Evolutionary conservation across 441 rosid species (phyloP).

Genomic region (Adansonia madagascariensis): DNA sequence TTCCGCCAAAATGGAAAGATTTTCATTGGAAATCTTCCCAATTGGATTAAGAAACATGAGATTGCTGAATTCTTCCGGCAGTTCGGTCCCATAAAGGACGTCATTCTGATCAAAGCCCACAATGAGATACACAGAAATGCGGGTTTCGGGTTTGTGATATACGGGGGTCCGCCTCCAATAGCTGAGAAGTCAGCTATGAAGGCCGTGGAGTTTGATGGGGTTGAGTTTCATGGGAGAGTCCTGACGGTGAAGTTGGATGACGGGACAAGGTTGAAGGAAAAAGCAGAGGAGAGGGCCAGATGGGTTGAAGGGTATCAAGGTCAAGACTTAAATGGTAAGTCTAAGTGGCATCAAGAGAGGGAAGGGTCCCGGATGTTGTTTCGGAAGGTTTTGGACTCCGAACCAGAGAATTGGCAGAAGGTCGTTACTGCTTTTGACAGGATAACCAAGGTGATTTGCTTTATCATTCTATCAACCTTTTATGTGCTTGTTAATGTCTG

Average conservation of each 20-base stretch:
- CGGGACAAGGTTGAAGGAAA: constrained; percentile 71
- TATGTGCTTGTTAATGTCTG: constrained; percentile 5
- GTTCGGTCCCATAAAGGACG: constrained; percentile 78
- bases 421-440: constrained; percentile 80
- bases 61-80: constrained; percentile 75
- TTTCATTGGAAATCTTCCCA: constrained; percentile 84
- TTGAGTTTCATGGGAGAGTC: constrained; percentile 86
- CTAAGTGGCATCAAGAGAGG: constrained; percentile 88
- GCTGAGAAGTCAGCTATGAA: constrained; percentile 70
- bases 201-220: constrained; percentile 89
- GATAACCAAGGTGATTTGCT: constrained; percentile 65
- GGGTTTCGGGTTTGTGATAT: constrained; percentile 88
- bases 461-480: neutral
- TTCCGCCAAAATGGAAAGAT: constrained; percentile 80
- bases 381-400: constrained; percentile 60
- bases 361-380: constrained; percentile 60
- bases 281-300: constrained; percentile 61
- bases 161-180: constrained; percentile 39
- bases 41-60: constrained; percentile 81
- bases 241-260: constrained; percentile 91
- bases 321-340: constrained; percentile 45
- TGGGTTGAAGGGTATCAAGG: constrained; percentile 65
- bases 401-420: constrained; percentile 93
- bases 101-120: constrained; percentile 71
- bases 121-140: constrained; percentile 68